Evolutionary conservation across 2,329 filamentous ascomycete species (phyloP).

Genomic region (Ascochyta clinopodiicola): DNA sequence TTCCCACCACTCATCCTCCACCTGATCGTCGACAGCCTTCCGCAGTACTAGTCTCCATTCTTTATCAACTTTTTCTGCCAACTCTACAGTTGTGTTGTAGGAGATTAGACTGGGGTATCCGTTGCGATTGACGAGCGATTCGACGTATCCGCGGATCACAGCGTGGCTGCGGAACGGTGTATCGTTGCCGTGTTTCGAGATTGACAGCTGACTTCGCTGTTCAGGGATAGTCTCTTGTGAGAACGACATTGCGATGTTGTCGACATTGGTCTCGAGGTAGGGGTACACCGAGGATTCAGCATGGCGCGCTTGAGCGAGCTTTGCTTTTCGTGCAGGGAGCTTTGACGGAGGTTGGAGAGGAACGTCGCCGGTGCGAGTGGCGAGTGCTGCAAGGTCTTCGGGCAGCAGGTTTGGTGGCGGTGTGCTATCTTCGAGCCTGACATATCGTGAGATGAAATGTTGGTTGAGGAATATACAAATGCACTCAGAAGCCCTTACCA

Average conservation of each 20-base stretch:
- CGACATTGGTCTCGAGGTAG: conserved; percentile 70
- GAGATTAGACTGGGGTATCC: conserved; percentile 61
- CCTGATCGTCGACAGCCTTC: conserved; percentile 32
- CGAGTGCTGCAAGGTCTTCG: conserved; percentile 25
- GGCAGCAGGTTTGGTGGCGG: conserved; percentile 31
- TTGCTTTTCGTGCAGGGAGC: conserved; percentile 28
- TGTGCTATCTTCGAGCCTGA: conserved; percentile 32
- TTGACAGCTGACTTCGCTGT: conserved; percentile 52
- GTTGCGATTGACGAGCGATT: conserved; percentile 58
- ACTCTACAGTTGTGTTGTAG: conserved; percentile 68
- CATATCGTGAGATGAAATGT: not conserved
- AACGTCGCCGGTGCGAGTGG: conserved; percentile 28
- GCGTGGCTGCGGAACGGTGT: conserved; percentile 69
- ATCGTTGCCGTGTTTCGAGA: conserved; percentile 58
- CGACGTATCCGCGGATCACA: conserved; percentile 63
- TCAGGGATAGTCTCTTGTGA: conserved; percentile 62
- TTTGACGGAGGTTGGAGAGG: conserved; percentile 24
- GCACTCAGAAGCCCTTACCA: conserved; percentile 56
- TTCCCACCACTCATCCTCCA: conserved; percentile 66
- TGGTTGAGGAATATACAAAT: not conserved
- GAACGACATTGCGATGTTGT: conserved; percentile 65
- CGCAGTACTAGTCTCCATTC: conserved; percentile 58
- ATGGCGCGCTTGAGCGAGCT: conserved; percentile 25
- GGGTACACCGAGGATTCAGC: conserved; percentile 59
- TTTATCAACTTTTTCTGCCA: conserved; percentile 60